Conservation (phyloP, 2,329 filamentous ascomycete genomes). For the Thermothelomyces thermophilus region DNA sequence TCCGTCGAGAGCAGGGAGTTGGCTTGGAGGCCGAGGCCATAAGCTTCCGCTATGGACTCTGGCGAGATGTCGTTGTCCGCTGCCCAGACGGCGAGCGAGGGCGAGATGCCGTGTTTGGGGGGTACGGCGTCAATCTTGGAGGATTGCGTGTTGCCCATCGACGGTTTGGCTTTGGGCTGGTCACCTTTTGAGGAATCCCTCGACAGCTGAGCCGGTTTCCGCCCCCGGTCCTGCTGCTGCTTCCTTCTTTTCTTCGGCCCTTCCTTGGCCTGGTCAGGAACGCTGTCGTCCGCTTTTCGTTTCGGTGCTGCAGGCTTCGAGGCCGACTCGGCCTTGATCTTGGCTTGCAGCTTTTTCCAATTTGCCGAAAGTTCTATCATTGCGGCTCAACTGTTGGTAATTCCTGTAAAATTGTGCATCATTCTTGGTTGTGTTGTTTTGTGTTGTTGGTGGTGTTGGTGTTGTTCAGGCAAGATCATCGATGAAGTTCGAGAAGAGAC, state of each 20-base stretch:
- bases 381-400: slow-evolving; percentile 11
- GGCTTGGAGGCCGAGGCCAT: slow-evolving; percentile 47
- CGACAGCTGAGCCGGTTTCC: background rate
- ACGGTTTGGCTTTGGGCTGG: slow-evolving; percentile 2
- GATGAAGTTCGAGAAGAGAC: background rate
- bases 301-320: slow-evolving; percentile 35
- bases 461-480: background rate
- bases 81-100: slow-evolving; percentile 54
- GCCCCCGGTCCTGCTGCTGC: background rate
- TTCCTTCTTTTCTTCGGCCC: slow-evolving; percentile 11
- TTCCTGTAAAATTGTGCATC: background rate
- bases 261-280: slow-evolving; percentile 20
- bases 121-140: slow-evolving; percentile 34
- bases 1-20: slow-evolving; percentile 43
- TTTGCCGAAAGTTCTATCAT: slow-evolving; percentile 58
- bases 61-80: slow-evolving; percentile 55
- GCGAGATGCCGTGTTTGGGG: slow-evolving; percentile 38
- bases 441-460: background rate
- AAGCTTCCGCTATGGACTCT: slow-evolving; percentile 55
- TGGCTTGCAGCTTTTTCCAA: slow-evolving; percentile 71
- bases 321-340: slow-evolving; percentile 44
- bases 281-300: slow-evolving; percentile 27
- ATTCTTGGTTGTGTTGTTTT: background rate
- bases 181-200: background rate
- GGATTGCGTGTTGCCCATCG: slow-evolving; percentile 38